Conservation (phyloP, 2,329 filamentous ascomycete species). For the Cytospora piceicola region DNA sequence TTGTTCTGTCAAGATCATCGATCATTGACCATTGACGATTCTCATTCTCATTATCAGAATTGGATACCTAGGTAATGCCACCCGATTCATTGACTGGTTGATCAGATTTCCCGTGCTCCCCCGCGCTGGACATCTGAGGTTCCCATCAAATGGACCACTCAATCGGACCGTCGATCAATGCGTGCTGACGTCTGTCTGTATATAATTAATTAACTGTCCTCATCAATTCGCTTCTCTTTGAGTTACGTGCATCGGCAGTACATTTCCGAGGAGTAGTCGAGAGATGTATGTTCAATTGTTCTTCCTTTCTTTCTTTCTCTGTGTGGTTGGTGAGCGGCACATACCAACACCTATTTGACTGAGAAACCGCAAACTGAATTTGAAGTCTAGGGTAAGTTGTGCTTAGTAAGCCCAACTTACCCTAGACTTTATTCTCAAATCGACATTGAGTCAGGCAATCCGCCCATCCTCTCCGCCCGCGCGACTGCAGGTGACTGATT, state of each 20-base stretch:
- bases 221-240: neutral
- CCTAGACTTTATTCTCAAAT: conserved; percentile 7
- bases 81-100: conserved; percentile 2
- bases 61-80: neutral
- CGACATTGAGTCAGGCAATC: neutral
- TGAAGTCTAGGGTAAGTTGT: conserved; percentile 7
- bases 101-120: neutral
- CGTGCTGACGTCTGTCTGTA: conserved; percentile 13
- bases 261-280: neutral
- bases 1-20: too few relatives aligned
- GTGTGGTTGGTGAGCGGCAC: neutral
- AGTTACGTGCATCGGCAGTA: neutral
- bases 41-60: neutral
- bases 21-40: neutral
- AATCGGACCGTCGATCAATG: neutral
- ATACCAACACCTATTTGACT: neutral
- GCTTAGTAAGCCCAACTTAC: conserved; percentile 1
- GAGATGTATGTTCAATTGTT: neutral
- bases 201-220: too few relatives aligned
- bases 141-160: too few relatives aligned
- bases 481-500: neutral
- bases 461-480: too few relatives aligned
- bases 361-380: neutral
- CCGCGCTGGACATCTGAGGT: neutral
- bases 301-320: too few relatives aligned